These are phyloP conservation scores for Backusella parvicylindrica DNA, from an alignment of 192 early-diverging fungal genomes.

Conservation along the genomic window DNA sequence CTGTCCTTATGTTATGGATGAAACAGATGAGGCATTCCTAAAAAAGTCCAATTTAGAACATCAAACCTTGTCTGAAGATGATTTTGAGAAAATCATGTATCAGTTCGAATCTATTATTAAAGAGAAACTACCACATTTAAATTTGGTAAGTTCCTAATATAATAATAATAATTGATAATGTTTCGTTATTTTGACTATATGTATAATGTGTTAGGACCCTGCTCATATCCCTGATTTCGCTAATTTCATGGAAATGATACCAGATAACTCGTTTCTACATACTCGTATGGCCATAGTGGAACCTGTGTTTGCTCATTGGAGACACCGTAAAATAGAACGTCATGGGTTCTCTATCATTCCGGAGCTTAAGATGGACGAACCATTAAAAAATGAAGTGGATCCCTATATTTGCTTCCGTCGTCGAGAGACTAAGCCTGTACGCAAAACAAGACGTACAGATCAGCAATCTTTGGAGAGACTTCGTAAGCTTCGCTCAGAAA, in stretches of 20 bases:
- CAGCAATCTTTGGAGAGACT: constrained; percentile 71
- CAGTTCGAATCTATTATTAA: constrained; percentile 65
- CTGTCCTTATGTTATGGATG: constrained; percentile 75
- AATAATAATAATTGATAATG: neutral
- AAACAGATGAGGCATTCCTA: constrained; percentile 66
- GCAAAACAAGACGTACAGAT: constrained; percentile 75
- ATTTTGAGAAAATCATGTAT: constrained; percentile 70
- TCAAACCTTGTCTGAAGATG: constrained; percentile 47
- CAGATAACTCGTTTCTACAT: constrained; percentile 1
- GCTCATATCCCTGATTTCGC: constrained; percentile 27
- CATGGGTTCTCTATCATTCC: constrained; percentile 23
- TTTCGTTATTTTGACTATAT: neutral
- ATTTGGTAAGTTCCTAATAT: constrained; percentile 21
- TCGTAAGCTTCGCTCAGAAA: constrained; percentile 60
- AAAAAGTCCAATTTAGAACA: constrained; percentile 28
- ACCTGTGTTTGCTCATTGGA: constrained; percentile 27
- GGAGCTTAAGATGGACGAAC: constrained; percentile 52
- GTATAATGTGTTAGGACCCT: constrained; percentile 20
- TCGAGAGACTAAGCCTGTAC: constrained; percentile 70
- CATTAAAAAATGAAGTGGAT: constrained; percentile 55
- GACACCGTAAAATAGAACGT: constrained; percentile 16
- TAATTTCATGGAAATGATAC: constrained; percentile 12
- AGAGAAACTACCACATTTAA: constrained; percentile 37
- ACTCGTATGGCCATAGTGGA: neutral
- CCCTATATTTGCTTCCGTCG: constrained; percentile 89